phyloP scores from a whole-genome alignment of 176 grass and related monocot species.

The Juncus effusus region DNA sequence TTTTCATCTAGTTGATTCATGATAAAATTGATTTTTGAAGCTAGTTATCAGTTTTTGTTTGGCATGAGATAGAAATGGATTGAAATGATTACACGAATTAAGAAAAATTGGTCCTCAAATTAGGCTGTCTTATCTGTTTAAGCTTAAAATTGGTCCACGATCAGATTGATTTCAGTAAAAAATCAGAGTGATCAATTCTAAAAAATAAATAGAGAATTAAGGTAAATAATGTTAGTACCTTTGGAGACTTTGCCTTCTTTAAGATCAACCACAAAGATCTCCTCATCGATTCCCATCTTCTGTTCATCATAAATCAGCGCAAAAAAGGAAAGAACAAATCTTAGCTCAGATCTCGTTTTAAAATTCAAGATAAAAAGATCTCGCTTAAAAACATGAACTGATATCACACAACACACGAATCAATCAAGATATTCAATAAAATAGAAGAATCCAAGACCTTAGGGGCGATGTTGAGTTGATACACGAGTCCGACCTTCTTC shows the following conservation, averaged over 20 bases:
- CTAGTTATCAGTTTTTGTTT: too few relatives aligned
- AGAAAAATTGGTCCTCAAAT: too few relatives aligned
- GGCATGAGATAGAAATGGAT: too few relatives aligned
- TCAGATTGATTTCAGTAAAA: background rate
- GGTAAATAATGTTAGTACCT: constrained; percentile 32
- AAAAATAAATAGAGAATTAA: background rate
- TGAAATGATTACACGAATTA: too few relatives aligned
- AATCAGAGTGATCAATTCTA: background rate
- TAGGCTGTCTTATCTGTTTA: too few relatives aligned
- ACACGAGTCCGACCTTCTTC: constrained; percentile 74
- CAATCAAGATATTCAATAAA: background rate
- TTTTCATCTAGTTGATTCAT: too few relatives aligned
- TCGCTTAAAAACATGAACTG: too few relatives aligned
- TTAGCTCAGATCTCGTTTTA: background rate
- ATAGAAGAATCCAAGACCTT: constrained; percentile 33
- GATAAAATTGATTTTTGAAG: too few relatives aligned
- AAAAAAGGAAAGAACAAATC: constrained; percentile 4
- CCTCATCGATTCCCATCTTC: constrained; percentile 80
- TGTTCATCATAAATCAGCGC: constrained; percentile 21
- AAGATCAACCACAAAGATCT: constrained; percentile 88
- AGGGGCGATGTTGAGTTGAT: constrained; percentile 83
- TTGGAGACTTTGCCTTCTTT: constrained; percentile 76
- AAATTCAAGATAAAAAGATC: too few relatives aligned
- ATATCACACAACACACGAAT: background rate
- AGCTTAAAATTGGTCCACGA: too few relatives aligned